Evolutionary conservation across 1,284 basidiomycete species (phyloP), one percentile per base, ranked within the genome.

Genomic region (Salmacisia buchloeana): DNA sequence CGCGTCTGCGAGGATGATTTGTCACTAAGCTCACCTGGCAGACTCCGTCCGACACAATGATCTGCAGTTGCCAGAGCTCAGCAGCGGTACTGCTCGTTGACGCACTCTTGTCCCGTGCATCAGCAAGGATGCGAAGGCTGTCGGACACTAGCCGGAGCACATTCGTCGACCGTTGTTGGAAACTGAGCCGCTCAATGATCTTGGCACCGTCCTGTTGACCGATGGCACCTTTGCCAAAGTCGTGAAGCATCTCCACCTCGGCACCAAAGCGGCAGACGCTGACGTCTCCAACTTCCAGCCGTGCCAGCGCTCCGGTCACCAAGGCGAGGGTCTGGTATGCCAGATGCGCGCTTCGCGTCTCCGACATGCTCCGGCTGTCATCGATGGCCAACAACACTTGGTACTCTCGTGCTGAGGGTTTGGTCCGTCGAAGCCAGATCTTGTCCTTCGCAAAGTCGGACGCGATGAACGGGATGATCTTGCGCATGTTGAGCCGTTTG

Each of bases 381-480:
- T 98, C 96, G 60, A 99, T 86, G 5, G 92, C 89, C 60, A 99
- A 85, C 52, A 98, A 85, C 2, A 99, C 88, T 77, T 98, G 96
- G 81, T 98, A 98, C 80, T 97, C 94, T 59, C 96, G 87, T 75
- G 91, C 87, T 74, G 90, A 92, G 0, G 96, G 94, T 65, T 91
- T 88, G 3, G 94, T 97, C 33, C 96, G 86, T 31, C 96, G 88
- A 35, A 98, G 84, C 96, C 96, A 99, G 74, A 98, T 98, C 83
- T 96, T 96, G 85, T 99, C 96, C 81, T 98, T 98, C 63, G 94
- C 97, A 83, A 93, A 99, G 82, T 99, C 96, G 80, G 90, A 92
- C 9, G 96, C 96, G 71, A 99, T 94, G 83, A 97, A 99, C 1
- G 92, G 88, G 63, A 99, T 93, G 80, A 99, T 94, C 83, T 96